Conservation (phyloP, 176 grass and related monocot genomes). For the Oryza brachyantha region DNA sequence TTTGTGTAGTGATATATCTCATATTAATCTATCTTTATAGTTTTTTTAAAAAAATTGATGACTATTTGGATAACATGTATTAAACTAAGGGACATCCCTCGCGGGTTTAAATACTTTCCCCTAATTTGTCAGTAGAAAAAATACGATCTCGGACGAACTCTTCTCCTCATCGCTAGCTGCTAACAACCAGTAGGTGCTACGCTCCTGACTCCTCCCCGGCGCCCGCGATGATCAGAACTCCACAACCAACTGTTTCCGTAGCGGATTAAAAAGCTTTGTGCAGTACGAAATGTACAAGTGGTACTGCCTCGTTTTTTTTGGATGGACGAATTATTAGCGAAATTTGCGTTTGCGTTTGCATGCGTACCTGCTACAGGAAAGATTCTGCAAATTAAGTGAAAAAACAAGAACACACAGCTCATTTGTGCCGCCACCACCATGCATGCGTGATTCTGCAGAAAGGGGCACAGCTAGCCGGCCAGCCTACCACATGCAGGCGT, state of each 20-base stretch:
- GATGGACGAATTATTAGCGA: not conserved
- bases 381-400: constrained; percentile 9
- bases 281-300: not conserved
- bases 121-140: not conserved
- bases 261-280: constrained; percentile 8
- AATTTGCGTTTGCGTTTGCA: not conserved
- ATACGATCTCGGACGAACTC: not conserved
- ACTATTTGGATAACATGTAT: too few species aligned
- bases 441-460: not conserved
- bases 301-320: not conserved
- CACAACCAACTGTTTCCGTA: constrained; percentile 10
- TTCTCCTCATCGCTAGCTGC: not conserved
- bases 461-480: not conserved
- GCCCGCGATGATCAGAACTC: constrained; percentile 19
- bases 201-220: not conserved
- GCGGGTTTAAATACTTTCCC: too few species aligned
- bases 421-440: not conserved
- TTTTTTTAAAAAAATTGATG: too few species aligned
- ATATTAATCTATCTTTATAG: too few species aligned
- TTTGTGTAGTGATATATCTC: too few species aligned
- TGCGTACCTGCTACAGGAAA: constrained; percentile 37
- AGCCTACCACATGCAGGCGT: constrained; percentile 29
- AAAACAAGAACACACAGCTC: constrained; percentile 31
- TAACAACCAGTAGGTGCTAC: constrained; percentile 27
- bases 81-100: too few species aligned